Evolutionary conservation across 305 asterid genomes (phyloP).

Genomic region (Fraxinus xanthoxyloides): DNA sequence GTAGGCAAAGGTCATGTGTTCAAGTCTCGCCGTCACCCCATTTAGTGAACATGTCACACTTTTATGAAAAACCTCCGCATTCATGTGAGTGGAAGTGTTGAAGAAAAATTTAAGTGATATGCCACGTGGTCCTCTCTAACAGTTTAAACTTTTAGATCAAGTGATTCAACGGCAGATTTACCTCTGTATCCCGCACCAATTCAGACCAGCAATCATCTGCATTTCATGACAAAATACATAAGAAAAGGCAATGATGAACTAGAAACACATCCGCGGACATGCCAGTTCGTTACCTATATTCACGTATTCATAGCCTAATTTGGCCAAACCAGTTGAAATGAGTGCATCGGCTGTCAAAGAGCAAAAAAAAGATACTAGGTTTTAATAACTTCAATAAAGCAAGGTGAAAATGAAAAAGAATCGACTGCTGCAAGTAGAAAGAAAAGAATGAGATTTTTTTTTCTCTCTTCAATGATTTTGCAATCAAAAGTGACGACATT

Average conservation of each 20-base stretch:
- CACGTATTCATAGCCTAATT: conserved; percentile 73
- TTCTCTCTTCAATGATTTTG: not conserved
- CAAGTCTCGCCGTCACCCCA: not conserved
- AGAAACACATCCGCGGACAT: conserved; percentile 8
- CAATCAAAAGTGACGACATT: not conserved
- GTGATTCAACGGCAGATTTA: conserved; percentile 21
- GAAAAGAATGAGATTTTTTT: not conserved
- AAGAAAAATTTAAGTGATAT: not conserved
- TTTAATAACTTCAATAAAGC: not conserved
- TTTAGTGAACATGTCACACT: not conserved
- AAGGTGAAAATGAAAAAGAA: not conserved
- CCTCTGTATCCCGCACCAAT: conserved; percentile 55
- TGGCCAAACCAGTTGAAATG: conserved; percentile 82
- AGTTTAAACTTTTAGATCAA: not conserved
- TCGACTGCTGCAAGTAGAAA: not conserved
- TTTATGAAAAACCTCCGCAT: not conserved
- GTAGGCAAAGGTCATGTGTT: not conserved
- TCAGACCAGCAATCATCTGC: conserved; percentile 98
- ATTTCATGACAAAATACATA: conserved; percentile 20
- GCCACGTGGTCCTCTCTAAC: not conserved
- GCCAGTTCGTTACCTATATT: conserved; percentile 63
- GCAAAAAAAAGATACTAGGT: conserved; percentile 17
- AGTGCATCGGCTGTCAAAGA: conserved; percentile 83
- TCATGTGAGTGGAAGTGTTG: not conserved
- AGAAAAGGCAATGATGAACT: not conserved